A percentile compares a stretch with the other conserved stretches of the same genome.
phyloP scores from a whole-genome alignment of 139 green algal species.

The Picochlorum sp. region DNA sequence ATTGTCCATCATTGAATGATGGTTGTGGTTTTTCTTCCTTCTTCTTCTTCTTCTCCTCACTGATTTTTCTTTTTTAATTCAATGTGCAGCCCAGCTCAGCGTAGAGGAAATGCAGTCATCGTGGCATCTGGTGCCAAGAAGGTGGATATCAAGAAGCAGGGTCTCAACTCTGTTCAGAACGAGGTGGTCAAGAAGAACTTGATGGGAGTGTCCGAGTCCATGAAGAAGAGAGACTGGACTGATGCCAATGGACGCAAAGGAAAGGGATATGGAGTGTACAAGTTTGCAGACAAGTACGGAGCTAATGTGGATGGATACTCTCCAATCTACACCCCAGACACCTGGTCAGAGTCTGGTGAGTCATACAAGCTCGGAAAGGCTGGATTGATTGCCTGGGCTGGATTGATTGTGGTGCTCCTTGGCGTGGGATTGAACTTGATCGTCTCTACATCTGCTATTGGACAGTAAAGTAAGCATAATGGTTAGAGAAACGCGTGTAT shows the following conservation, averaged over 20 bases:
- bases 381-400: slow-evolving; percentile 83
- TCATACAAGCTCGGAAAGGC: slow-evolving; percentile 81
- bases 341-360: slow-evolving; percentile 72
- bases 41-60: not conserved
- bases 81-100: slow-evolving; percentile 2
- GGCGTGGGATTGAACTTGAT: slow-evolving; percentile 73
- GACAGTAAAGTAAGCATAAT: slow-evolving; percentile 17
- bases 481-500: not conserved
- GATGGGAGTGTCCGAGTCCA: slow-evolving; percentile 58
- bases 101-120: slow-evolving; percentile 21
- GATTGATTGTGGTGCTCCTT: slow-evolving; percentile 42
- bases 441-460: slow-evolving; percentile 60
- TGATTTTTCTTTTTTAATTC: not conserved
- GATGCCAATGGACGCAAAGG: slow-evolving; percentile 84
- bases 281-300: slow-evolving; percentile 84
- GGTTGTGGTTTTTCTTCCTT: not conserved
- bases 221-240: slow-evolving; percentile 78
- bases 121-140: slow-evolving; percentile 63
- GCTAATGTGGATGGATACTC: slow-evolving; percentile 94
- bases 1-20: not conserved
- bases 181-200: slow-evolving; percentile 70
- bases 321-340: slow-evolving; percentile 94
- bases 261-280: slow-evolving; percentile 83
- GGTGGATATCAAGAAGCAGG: slow-evolving; percentile 73
- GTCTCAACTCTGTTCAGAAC: slow-evolving; percentile 68